Evolutionary conservation across 2,329 filamentous ascomycete genomes (phyloP).

Genomic region (Pyrenochaeta sp.): DNA sequence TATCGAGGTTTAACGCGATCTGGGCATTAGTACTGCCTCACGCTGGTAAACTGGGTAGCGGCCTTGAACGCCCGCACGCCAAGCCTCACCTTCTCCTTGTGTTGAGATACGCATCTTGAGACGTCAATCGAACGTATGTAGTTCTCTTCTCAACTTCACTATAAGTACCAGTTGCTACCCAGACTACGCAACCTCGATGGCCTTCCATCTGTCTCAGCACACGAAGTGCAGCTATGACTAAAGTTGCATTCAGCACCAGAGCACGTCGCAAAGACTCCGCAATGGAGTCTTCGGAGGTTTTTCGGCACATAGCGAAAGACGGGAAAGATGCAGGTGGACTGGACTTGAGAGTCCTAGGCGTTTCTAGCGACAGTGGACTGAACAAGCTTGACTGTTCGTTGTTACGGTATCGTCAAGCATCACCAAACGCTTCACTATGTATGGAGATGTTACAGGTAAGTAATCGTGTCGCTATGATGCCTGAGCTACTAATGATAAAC

Average conservation of each 20-base stretch:
- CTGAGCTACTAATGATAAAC: constrained; percentile 10
- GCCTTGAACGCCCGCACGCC: background rate
- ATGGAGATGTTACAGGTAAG: constrained; percentile 59
- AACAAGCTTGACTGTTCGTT: constrained; percentile 68
- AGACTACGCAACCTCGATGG: background rate
- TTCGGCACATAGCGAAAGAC: background rate
- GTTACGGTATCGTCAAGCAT: constrained; percentile 64
- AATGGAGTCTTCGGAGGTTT: constrained; percentile 9
- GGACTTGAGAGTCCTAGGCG: constrained; percentile 63
- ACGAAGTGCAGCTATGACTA: background rate
- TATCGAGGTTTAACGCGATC: constrained; percentile 10
- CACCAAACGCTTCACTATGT: constrained; percentile 62
- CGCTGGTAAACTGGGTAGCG: too few relatives aligned
- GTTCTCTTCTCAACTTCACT: too few relatives aligned
- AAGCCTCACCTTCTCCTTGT: background rate
- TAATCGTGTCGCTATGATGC: background rate
- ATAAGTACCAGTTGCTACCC: too few relatives aligned
- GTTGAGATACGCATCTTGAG: too few relatives aligned
- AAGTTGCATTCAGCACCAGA: background rate
- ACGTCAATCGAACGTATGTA: too few relatives aligned
- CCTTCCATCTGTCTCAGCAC: background rate
- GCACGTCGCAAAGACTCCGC: constrained; percentile 25
- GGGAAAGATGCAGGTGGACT: constrained; percentile 34
- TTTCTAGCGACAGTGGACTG: constrained; percentile 64
- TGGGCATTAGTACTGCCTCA: background rate